Percentiles rank a stretch among this genome's conserved stretches.
Conservation (phyloP, 2,329 filamentous ascomycete species). For the Truncatella angustata region DNA sequence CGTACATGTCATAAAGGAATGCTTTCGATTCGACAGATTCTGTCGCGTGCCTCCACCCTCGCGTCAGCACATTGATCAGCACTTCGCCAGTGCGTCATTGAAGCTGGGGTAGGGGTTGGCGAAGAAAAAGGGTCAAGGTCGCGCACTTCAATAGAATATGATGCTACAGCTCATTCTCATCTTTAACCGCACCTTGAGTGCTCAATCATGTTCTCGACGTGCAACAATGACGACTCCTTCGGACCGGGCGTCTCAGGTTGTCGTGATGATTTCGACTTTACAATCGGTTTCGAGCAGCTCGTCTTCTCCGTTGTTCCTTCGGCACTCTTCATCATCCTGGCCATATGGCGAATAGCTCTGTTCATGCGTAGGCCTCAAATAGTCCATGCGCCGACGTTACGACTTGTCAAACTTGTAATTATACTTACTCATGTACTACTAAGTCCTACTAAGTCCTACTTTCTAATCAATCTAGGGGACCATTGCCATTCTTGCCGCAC, state of each 20-base stretch:
- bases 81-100: no score
- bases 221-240: neutral
- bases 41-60: no score
- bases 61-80: no score
- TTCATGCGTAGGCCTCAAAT: conserved; percentile 26
- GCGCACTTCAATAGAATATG: no score
- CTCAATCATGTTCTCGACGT: neutral
- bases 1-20: no score
- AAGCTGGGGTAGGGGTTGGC: no score
- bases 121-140: no score
- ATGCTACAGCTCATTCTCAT: no score
- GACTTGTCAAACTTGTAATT: conserved; percentile 9
- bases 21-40: no score
- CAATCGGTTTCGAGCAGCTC: conserved; percentile 28
- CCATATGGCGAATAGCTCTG: conserved; percentile 25
- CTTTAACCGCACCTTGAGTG: no score
- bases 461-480: conserved; percentile 7
- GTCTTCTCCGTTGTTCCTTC: conserved; percentile 29
- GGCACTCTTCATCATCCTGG: conserved; percentile 23
- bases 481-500: conserved; percentile 14
- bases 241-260: neutral
- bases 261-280: conserved; percentile 23
- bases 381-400: conserved; percentile 23
- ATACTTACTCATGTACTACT: neutral
- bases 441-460: neutral